Base-by-base conservation (phyloP, 2,329 filamentous ascomycete genomes). In the Ophiognomonia clavigignenti-juglandacearum region DNA sequence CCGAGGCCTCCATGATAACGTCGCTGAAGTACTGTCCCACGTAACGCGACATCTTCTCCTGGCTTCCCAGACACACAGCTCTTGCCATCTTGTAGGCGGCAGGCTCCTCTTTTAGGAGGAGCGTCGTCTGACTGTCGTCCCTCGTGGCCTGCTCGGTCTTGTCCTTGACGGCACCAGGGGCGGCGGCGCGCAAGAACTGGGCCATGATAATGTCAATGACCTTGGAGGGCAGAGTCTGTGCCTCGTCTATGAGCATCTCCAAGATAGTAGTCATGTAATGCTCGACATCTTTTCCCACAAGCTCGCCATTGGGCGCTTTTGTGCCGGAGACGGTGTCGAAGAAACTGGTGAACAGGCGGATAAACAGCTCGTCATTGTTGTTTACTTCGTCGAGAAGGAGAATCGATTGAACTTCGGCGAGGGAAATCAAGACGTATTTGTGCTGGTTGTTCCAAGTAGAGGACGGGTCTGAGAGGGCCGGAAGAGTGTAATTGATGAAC, bases 1-100 rank as follows among this genome's bases (percentile, higher is more conserved):
- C 80, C 31, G 83, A 90, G 4, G 90, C 87, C 61, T 96, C 90
- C 52, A 97, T 83, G 48, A 98, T 95, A 43, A 97, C 90, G 47
- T 95, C 90, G 66, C 90, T 95, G 64, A 98, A 98, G 64, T 97
- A 98, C 60, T 95, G 90, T 56, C 89, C 92, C 47, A 97, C 85
- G 56, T 95, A 89, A 52, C 90, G 85, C 1, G 89, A 85, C 92
- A 98, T 96, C 66, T 95, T 95, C 57, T 96, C 92, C 1, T 88
- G 82, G 56, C 85, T 95, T 16, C 80, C 80, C 59, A 90, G 93
- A 71, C 93, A 98, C 37, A 98, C 84, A 3, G 87, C 88, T 67
- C 95, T 95, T 19, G 93, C 92, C 86, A 97, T 95, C 61, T 93
- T 86, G 69, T 98, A 98, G 2, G 93, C 91, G 14, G 90, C 82